Percentiles rank a stretch among this genome's conserved stretches.
Evolutionary conservation across 768 basidiomycete genomes (phyloP).

Genomic region (Asterophora lycoperdoides): DNA sequence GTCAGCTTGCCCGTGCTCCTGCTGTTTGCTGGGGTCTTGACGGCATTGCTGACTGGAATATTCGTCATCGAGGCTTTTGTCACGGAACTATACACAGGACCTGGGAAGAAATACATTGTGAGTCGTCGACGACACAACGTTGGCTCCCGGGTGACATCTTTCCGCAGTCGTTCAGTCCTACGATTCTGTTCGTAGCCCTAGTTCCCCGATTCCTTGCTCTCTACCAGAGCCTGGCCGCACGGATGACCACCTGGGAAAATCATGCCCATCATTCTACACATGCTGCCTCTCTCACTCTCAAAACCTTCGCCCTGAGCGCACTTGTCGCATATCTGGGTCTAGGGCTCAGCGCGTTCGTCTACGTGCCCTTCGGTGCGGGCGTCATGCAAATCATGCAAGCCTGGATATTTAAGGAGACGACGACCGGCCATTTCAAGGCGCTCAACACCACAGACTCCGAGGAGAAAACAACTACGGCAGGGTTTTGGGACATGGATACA

Average conservation of each 20-base stretch:
- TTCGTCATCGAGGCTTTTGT: conserved; percentile 91
- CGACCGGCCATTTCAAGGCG: conserved; percentile 11
- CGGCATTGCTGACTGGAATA: conserved; percentile 69
- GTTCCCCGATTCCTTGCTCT: conserved; percentile 76
- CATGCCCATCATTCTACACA: conserved; percentile 78
- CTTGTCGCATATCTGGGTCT: conserved; percentile 91
- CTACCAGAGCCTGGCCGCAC: conserved; percentile 64
- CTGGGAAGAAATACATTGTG: conserved; percentile 75
- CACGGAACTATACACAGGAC: conserved; percentile 82
- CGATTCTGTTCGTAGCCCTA: conserved; percentile 72
- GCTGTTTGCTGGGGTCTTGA: conserved; percentile 66
- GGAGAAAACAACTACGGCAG: conserved; percentile 14
- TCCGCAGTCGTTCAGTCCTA: conserved; percentile 76
- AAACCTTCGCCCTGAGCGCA: conserved; percentile 84
- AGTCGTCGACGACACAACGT: conserved; percentile 25
- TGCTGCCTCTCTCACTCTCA: conserved; percentile 77
- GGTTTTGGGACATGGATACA: conserved; percentile 52
- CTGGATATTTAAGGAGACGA: conserved; percentile 34
- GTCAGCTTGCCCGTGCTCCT: conserved; percentile 70
- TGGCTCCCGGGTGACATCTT: not conserved
- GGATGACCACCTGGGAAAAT: conserved; percentile 88
- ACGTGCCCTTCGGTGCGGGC: conserved; percentile 87
- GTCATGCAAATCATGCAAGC: conserved; percentile 62
- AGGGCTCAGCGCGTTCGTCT: conserved; percentile 91
- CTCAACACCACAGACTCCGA: conserved; percentile 28